Evolutionary conservation across 1,139 yeast genomes (phyloP), one percentile per base, ranked within the genome.

Genomic region (Pichia sp.): DNA sequence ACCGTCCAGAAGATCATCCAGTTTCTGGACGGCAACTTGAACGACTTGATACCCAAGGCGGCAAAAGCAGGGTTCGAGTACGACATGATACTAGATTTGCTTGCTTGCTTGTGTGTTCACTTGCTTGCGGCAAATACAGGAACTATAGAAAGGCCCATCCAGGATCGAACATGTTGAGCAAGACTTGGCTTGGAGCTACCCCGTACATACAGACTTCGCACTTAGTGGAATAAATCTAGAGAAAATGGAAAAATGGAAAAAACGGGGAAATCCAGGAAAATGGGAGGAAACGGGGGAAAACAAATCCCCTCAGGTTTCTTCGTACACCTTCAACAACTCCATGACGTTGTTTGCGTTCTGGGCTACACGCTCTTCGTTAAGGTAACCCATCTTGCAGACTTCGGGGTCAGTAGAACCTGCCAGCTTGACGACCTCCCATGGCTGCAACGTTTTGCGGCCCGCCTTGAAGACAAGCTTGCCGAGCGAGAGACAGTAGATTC

Each of bases 1-100:
- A 87, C 82, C 0, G 85, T 69, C 90, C 96, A 87, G 70, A 95
- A 93, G 46, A 90, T 88, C 76, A 82, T 72, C 99, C 98, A 92
- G 73, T 92, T 93, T 60, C 97, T 77, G 0, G 96, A 85, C 0
- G 99, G 99, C 23, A 95, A 71, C 42, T 86, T 79, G 36, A 90
- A 65, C 30, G 84, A 72, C 4, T 90, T 89, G 49, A 93, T 79
- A 1, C 99, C 99, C 89, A 93, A 81, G 66, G 89, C 89, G 62
- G 82, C 74, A 53, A 93, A 79, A 0, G 97, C 97, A 2, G 97
- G 97, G 67, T 92, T 92, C 16, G 85, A 73, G 76, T 82, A 87
- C 36, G 50, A 23, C 45, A 45, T 50, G 23, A 19, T 19, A 19
- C 23, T 19, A 19, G 23, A n/a, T n/a, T n/a, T n/a, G 23, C 23